Evolutionary conservation across 768 basidiomycete species (phyloP).

Genomic region (Pisolithus marmoratus): DNA sequence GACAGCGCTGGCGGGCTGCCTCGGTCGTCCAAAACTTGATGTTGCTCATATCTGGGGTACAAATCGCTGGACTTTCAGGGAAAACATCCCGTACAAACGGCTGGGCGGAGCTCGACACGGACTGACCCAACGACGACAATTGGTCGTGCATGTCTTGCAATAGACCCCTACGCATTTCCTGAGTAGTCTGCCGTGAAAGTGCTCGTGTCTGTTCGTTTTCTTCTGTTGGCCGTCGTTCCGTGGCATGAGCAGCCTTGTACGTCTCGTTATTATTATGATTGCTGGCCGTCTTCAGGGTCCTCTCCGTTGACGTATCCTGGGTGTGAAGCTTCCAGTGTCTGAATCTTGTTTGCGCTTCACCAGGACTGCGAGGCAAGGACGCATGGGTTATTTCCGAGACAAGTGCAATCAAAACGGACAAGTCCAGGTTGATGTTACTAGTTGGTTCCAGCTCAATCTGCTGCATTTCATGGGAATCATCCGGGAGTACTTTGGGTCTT

Average conservation of each 20-base stretch:
- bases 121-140: conserved; percentile 19
- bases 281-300: not conserved
- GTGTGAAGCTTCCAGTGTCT: conserved; percentile 51
- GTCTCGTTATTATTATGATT: not conserved
- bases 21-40: conserved; percentile 76
- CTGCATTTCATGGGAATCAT: not conserved
- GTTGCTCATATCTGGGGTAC: conserved; percentile 5
- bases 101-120: not conserved
- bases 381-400: conserved; percentile 79
- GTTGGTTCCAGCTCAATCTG: conserved; percentile 40
- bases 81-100: not conserved
- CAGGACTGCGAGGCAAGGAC: conserved; percentile 48
- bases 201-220: conserved; percentile 40
- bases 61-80: not conserved
- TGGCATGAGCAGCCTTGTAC: conserved; percentile 17
- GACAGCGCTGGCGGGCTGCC: conserved; percentile 68
- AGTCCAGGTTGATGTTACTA: conserved; percentile 66
- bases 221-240: conserved; percentile 20
- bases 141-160: conserved; percentile 59
- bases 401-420: conserved; percentile 80
- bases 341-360: conserved; percentile 61
- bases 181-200: conserved; percentile 63
- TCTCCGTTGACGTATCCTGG: conserved; percentile 48
- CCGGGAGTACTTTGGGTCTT: conserved; percentile 21
- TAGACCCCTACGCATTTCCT: conserved; percentile 64